Evolutionary conservation across 1,284 basidiomycete genomes (phyloP), one percentile per base, ranked within the genome.

Genomic region (Hypsizygus ulmarius): DNA sequence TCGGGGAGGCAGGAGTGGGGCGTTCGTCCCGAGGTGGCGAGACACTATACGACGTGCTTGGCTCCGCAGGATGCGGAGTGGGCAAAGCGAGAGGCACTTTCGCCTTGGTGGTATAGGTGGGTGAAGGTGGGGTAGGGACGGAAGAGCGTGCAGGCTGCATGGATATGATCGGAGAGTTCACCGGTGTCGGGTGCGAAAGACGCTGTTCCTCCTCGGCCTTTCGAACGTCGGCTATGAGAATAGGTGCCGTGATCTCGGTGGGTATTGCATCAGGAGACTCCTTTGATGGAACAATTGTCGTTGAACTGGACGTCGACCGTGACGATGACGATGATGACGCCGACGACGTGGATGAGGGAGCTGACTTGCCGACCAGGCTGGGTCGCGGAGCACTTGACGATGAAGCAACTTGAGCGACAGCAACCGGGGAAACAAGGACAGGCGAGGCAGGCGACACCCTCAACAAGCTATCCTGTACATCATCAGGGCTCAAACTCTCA

Each of bases 401-500:
- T 25, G 21, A 3, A 7, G 21, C 21, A 25, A 25, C 21, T 10
- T 28, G 29, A 6, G 45, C 47, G n/a, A 34, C 15, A 10, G 12
- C 18, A 38, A 45, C 16, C 5, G 43, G 27, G 19, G 30, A 25
- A 12, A 35, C 30, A 3, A 29, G 19, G 14, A 39, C 18, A 15
- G 51, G 43, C 15, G 50, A 50, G 7, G 55, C 53, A 46, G 48
- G 48, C 12, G 51, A 52, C 14, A 53, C 51, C 28, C 54, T 54
- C 47, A 60, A 40, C 47, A 45, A 41, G 35, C 50, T 51, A 38
- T 54, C 50, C 55, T 56, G 47, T 36, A 61, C 54, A 51, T 65
- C 61, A 53, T 67, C 67, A 52, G 79, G 77, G 51, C 78, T 81
- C 56, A 71, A 47, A 59, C 79, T 82, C 42, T 72, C 71, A 27